Base-by-base conservation (phyloP, 2,329 filamentous ascomycete genomes). In the Xylaria sp. region DNA sequence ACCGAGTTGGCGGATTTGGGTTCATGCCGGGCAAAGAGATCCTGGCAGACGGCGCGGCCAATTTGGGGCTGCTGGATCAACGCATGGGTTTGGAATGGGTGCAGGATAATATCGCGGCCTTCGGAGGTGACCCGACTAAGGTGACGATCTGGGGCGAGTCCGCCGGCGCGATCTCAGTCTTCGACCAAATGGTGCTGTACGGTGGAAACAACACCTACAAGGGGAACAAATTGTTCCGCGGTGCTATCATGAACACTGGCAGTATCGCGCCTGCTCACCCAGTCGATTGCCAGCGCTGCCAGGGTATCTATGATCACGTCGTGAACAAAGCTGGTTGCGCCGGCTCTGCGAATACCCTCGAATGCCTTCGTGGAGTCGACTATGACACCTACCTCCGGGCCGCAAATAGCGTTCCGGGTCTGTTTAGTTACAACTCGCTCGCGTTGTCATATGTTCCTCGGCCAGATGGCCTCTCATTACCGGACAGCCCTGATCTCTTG, bases 71-170 rank as follows among this genome's bases (percentile, higher is more conserved):
- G 2, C 77, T 89, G 0, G 90, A 93, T 68, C 89, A 92, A 67
- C 80, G 88, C 39, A 78, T 89, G 64, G 89, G 83, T 0, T 77
- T 93, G 5, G 75, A 92, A 70, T 93, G 90, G 90, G 83, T 90
- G 0, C 84, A 87, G 6, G 88, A 91, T 66, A 91, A 92, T 65
- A 91, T 93, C 59, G 84, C 76, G 1, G 79, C 83, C 0, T 95
- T 94, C 69, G 91, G 91, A 8, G 91, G 91, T 11, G 89, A 93
- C 70, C 86, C 89, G 0, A 77, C 79, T n/a, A 89, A 88, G 71
- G 88, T 92, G 4, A 92, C 89, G 0, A 87, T 93, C 60, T 91
- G 87, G 86, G 90, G 90, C 30, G 86, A 92, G 70, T 86, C 82
- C 1, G 86, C 88, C 0, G 87, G 87, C 0, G 76, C 84, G 11